These are phyloP conservation scores for Nigrospora oryzae DNA, from an alignment of 2,329 filamentous ascomycete species.

Conservation along the genomic window DNA sequence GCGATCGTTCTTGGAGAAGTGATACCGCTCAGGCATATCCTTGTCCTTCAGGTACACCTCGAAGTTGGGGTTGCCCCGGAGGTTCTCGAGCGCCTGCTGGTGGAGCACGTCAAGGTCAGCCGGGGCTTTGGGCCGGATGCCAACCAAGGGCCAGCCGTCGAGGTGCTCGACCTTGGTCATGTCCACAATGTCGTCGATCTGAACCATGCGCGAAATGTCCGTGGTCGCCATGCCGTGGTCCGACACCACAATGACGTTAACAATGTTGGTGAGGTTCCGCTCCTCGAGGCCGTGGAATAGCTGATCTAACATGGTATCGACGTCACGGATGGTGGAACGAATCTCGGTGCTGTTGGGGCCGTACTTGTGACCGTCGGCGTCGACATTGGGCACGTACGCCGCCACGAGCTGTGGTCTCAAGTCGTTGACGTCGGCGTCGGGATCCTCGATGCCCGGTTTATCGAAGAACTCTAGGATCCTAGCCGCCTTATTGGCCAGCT, in stretches of 20 bases:
- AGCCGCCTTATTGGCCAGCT: constrained; percentile 65
- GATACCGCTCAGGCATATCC: constrained; percentile 87
- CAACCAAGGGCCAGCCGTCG: constrained; percentile 91
- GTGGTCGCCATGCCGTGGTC: constrained; percentile 99
- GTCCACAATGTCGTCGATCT: constrained; percentile 85
- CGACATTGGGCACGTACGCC: constrained; percentile 90
- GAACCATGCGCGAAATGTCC: constrained; percentile 68
- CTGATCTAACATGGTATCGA: constrained; percentile 72
- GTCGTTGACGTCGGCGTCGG: constrained; percentile 35
- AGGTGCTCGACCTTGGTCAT: constrained; percentile 68
- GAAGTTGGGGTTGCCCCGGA: constrained; percentile 57
- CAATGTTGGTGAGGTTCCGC: constrained; percentile 79
- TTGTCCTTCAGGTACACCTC: constrained; percentile 81
- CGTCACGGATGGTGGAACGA: constrained; percentile 63
- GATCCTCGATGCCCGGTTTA: constrained; percentile 61
- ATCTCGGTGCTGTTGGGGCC: constrained; percentile 96
- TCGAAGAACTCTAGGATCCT: constrained; percentile 80
- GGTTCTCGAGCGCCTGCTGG: constrained; percentile 46
- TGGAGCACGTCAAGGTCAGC: constrained; percentile 62
- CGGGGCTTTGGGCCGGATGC: constrained; percentile 69
- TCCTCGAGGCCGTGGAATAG: constrained; percentile 69
- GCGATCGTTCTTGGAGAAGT: constrained; percentile 78
- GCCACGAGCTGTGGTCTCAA: constrained; percentile 84
- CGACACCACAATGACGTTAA: constrained; percentile 93
- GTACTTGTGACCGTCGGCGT: constrained; percentile 76